Base-by-base conservation (phyloP, 441 rosid species). In the Aleurites moluccanus region DNA sequence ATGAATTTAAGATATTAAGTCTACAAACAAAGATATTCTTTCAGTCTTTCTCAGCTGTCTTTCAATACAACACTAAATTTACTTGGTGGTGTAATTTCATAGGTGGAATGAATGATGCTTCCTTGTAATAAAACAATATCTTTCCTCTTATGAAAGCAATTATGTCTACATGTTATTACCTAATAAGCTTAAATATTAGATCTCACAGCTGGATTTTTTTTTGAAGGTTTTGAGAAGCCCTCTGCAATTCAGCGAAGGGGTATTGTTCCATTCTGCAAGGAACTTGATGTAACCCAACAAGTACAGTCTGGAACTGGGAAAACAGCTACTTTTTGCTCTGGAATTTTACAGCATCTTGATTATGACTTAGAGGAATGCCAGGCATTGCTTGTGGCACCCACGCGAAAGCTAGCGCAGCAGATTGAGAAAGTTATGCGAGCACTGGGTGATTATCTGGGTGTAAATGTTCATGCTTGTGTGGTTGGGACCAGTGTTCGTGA, bases 341-440 rank as follows among this genome's bases (percentile, higher is more conserved):
- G 97, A 16, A 85, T 91, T 70, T 79, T 91, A 73, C 88, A 92
- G 79, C 93, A 88, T 67, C 92, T 89, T 77, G 91, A 89, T 81
- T 86, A 85, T 71, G 73, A 75, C 60, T 67, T 87, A n/a, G 92
- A 88, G 50, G 87, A 90, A 72, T 91, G 97, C 78, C 94, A 91
- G 69, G 89, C 97, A 11, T 78, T 91, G 80, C 91, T 91, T 59
- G 71, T 91, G 77, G 94, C 94, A 11, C 94, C 94, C 1, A 91
- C 94, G 55, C 77, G 94, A 70, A 91, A 90, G 76, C 85, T 91
- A 50, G 97, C 94, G 7, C 94, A 90, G 62, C 97, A 91, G 78
- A 91, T 90, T 81, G 97, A 91, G 85, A 90, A 90, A 88, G 97
- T 90, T 73, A 91, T 91, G 92, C 83, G 94, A 60, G 94, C 97